These are phyloP conservation scores for Apiosordaria backusii DNA, from an alignment of 495 filamentous ascomycete species.

Conservation along the genomic window DNA sequence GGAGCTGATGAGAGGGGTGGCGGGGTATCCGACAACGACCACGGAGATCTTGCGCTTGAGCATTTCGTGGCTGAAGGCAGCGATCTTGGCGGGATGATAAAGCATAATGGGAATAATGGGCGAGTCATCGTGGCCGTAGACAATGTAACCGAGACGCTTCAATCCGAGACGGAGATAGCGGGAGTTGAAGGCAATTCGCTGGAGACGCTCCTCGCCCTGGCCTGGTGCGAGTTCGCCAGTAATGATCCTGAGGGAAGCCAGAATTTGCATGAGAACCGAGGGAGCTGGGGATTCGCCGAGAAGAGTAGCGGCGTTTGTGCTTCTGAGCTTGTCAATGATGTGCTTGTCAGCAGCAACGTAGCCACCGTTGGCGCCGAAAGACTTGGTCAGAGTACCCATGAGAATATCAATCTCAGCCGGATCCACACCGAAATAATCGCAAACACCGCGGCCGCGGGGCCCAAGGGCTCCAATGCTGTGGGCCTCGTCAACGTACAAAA, in stretches of 20 bases:
- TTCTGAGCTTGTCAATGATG: constrained; percentile 86
- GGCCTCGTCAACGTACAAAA: constrained; percentile 92
- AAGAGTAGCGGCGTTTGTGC: constrained; percentile 78
- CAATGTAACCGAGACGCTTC: constrained; percentile 94
- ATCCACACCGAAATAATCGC: constrained; percentile 93
- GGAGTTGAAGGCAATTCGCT: constrained; percentile 97
- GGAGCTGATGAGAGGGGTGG: constrained; percentile 92
- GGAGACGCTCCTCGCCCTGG: constrained; percentile 92
- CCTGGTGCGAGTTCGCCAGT: constrained; percentile 80
- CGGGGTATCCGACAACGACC: constrained; percentile 95
- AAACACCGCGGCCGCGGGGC: constrained; percentile 83
- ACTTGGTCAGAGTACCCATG: constrained; percentile 98
- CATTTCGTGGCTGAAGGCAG: constrained; percentile 98
- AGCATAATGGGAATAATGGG: constrained; percentile 92
- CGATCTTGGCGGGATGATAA: constrained; percentile 96
- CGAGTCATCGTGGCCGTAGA: constrained; percentile 95
- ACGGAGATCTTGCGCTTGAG: constrained; percentile 96
- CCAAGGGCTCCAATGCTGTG: constrained; percentile 95
- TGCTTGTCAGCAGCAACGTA: constrained; percentile 88
- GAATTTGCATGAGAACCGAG: constrained; percentile 83
- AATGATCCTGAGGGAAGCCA: constrained; percentile 79
- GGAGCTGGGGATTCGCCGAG: constrained; percentile 88
- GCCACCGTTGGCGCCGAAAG: constrained; percentile 96
- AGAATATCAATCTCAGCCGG: constrained; percentile 87
- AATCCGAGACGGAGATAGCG: constrained; percentile 93